Evolutionary conservation across 2,329 filamentous ascomycete genomes (phyloP).

Genomic region (Hymenoscyphus fructigenus): DNA sequence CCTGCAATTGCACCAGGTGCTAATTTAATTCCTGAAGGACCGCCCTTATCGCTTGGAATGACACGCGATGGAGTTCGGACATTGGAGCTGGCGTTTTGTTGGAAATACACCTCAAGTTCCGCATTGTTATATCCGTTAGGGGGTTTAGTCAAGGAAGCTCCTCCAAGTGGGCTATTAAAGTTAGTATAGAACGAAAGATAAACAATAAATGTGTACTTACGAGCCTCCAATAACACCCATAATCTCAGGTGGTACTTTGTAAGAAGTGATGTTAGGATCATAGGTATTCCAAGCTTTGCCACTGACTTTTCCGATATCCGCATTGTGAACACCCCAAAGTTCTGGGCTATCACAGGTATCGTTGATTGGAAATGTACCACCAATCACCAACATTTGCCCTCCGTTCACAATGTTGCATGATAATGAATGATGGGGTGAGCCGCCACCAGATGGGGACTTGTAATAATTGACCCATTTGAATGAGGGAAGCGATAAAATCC

Average conservation of each 20-base stretch:
- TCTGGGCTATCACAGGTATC: slow-evolving; percentile 52
- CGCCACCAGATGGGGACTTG: slow-evolving; percentile 40
- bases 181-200: neutral
- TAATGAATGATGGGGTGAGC: slow-evolving; percentile 52
- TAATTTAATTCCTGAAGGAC: slow-evolving; percentile 18
- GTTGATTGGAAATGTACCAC: slow-evolving; percentile 54
- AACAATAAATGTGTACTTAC: slow-evolving; percentile 20
- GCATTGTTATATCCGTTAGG: slow-evolving; percentile 47
- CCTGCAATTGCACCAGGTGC: slow-evolving; percentile 45
- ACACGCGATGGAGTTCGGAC: slow-evolving; percentile 51
- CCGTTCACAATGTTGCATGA: slow-evolving; percentile 56
- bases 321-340: slow-evolving; percentile 55
- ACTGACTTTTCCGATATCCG: slow-evolving; percentile 53
- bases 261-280: slow-evolving; percentile 48
- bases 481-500: slow-evolving; percentile 45
- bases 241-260: slow-evolving; percentile 54
- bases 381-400: slow-evolving; percentile 63
- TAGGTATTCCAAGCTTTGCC: slow-evolving; percentile 52
- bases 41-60: slow-evolving; percentile 8
- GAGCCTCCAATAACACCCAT: slow-evolving; percentile 50
- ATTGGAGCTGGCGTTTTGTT: slow-evolving; percentile 46
- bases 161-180: slow-evolving; percentile 44
- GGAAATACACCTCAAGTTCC: slow-evolving; percentile 55
- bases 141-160: slow-evolving; percentile 53
- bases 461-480: slow-evolving; percentile 37